Conservation (phyloP, 2,329 filamentous ascomycete genomes). For the Penicillium sp. region DNA sequence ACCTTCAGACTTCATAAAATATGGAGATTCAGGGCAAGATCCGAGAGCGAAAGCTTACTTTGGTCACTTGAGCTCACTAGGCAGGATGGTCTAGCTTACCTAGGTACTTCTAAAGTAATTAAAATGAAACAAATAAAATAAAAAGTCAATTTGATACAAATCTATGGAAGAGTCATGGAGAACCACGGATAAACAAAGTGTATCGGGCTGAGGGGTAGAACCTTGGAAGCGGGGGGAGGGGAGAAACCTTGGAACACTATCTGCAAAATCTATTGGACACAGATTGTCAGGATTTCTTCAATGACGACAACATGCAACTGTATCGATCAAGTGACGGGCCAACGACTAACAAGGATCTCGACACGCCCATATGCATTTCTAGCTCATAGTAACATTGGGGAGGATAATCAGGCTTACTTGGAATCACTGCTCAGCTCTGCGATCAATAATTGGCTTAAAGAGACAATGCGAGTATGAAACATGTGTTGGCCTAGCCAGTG, state of each 20-base stretch:
- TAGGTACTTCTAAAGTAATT: not conserved
- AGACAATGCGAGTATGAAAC: not conserved
- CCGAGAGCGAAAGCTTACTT: conserved; percentile 3
- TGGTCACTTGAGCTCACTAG: conserved; percentile 4
- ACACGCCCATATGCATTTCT: not conserved
- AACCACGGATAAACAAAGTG: not conserved
- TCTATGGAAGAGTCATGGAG: not conserved
- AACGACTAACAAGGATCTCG: not conserved
- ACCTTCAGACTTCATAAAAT: not conserved
- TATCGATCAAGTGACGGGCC: not conserved
- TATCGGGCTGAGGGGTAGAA: conserved; percentile 2
- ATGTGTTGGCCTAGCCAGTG: not conserved
- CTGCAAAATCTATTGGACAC: conserved; percentile 1
- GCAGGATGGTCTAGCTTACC: not conserved
- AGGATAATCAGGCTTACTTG: not conserved
- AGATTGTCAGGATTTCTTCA: not conserved
- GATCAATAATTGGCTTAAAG: not conserved
- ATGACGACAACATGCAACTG: not conserved
- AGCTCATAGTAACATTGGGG: not conserved
- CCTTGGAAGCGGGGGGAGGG: not conserved
- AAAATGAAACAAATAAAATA: not conserved
- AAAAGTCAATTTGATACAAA: not conserved
- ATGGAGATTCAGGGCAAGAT: not conserved
- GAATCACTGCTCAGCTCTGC: not conserved
- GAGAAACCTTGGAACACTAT: not conserved